Percentiles rank a stretch among this genome's conserved stretches.
Conservation (phyloP, 2,329 filamentous ascomycete genomes). For the Colletotrichum sp. region DNA sequence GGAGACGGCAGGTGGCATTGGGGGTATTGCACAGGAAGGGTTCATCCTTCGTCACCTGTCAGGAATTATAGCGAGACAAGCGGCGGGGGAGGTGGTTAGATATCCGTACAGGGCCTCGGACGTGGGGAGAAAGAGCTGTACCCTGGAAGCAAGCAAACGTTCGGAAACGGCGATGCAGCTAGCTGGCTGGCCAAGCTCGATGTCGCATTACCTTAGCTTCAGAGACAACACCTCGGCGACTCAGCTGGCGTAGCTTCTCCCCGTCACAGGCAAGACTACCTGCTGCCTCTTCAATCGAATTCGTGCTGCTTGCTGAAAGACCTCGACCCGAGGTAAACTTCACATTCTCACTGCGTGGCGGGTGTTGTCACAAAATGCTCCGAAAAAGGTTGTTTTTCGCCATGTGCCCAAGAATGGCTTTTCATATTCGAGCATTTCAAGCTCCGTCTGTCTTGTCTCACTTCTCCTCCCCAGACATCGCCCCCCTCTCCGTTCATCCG, state of each 20-base stretch:
- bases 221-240: background rate
- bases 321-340: background rate
- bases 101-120: background rate
- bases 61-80: background rate
- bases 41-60: background rate
- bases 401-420: conserved; percentile 14
- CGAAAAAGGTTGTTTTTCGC: background rate
- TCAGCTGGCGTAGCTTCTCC: background rate
- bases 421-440: conserved; percentile 20
- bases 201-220: background rate
- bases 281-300: background rate
- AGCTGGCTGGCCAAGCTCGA: background rate
- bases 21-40: background rate
- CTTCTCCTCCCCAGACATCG: background rate
- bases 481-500: background rate
- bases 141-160: background rate
- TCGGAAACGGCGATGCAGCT: background rate
- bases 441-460: background rate
- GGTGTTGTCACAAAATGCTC: background rate
- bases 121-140: background rate
- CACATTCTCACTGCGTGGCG: background rate
- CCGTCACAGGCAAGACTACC: background rate
- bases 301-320: background rate
- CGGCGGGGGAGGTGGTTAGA: rapidly evolving
- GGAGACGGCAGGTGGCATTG: background rate